phyloP scores from a whole-genome alignment of 2,329 filamentous ascomycete genomes.

The Botrytis paeoniae region DNA sequence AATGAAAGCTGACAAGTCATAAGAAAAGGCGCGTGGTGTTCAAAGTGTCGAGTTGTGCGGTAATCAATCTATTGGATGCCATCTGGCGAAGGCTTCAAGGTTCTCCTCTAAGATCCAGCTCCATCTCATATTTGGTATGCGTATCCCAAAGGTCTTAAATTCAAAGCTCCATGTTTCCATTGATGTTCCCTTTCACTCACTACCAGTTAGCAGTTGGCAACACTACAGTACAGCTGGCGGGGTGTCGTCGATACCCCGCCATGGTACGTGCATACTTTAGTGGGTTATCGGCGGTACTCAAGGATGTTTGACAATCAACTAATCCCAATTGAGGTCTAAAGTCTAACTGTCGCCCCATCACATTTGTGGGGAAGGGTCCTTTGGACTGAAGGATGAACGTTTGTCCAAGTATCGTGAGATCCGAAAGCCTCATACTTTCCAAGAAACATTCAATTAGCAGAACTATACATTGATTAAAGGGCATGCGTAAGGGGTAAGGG shows the following conservation, averaged over 20 bases:
- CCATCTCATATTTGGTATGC: not conserved
- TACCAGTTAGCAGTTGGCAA: not conserved
- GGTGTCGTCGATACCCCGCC: constrained; percentile 7
- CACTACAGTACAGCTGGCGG: not conserved
- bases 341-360: not conserved
- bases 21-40: constrained; percentile 16
- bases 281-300: not conserved
- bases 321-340: not conserved
- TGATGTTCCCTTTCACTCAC: not conserved
- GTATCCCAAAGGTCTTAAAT: not conserved
- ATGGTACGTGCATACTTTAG: constrained; percentile 11
- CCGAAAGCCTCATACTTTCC: not conserved
- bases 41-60: not conserved
- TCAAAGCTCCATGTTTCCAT: not conserved
- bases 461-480: not conserved
- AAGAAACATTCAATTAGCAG: not conserved
- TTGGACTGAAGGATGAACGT: not conserved
- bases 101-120: not conserved
- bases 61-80: not conserved
- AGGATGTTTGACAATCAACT: not conserved
- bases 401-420: not conserved
- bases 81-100: not conserved
- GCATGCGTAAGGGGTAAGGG: not conserved
- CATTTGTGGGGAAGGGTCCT: not conserved
- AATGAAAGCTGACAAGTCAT: constrained; percentile 20